phyloP scores from a whole-genome alignment of 352 stramenopile genomes.

The Globisporangium echinulatum region DNA sequence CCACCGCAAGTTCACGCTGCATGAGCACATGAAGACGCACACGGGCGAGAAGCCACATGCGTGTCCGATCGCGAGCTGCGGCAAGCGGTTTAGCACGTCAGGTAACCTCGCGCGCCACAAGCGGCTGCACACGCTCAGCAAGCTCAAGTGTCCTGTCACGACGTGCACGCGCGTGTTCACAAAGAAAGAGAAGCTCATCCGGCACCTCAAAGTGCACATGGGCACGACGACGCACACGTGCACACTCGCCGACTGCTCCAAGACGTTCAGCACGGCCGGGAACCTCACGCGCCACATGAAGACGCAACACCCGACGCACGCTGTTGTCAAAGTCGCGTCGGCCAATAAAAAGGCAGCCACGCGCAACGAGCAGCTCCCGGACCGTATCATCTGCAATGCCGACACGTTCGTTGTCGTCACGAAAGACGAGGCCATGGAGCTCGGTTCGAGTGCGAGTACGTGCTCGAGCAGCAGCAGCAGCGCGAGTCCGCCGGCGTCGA shows the following conservation, averaged over 20 bases:
- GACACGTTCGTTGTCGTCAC: background rate
- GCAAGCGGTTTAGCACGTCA: constrained; percentile 66
- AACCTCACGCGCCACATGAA: constrained; percentile 69
- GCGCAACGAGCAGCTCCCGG: background rate
- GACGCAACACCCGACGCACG: constrained; percentile 37
- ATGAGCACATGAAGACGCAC: constrained; percentile 75
- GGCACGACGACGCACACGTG: constrained; percentile 47
- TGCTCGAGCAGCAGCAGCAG: background rate
- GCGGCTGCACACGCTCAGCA: constrained; percentile 46
- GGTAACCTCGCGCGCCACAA: constrained; percentile 68
- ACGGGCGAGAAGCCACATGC: constrained; percentile 65
- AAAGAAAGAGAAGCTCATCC: constrained; percentile 41
- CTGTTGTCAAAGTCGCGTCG: constrained; percentile 1
- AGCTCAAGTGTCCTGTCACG: constrained; percentile 36
- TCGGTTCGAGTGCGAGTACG: background rate
- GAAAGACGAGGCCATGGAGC: background rate
- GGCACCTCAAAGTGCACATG: constrained; percentile 44
- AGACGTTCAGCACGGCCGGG: constrained; percentile 60
- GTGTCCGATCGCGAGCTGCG: constrained; percentile 43
- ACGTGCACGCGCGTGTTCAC: constrained; percentile 43
- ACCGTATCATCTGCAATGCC: constrained; percentile 3
- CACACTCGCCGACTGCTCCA: constrained; percentile 37
- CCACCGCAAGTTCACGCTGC: constrained; percentile 67
- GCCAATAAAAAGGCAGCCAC: background rate
- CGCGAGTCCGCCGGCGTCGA: background rate